These are phyloP conservation scores for Glycine soja DNA, from an alignment of 306 rosid genomes.

Conservation along the genomic window DNA sequence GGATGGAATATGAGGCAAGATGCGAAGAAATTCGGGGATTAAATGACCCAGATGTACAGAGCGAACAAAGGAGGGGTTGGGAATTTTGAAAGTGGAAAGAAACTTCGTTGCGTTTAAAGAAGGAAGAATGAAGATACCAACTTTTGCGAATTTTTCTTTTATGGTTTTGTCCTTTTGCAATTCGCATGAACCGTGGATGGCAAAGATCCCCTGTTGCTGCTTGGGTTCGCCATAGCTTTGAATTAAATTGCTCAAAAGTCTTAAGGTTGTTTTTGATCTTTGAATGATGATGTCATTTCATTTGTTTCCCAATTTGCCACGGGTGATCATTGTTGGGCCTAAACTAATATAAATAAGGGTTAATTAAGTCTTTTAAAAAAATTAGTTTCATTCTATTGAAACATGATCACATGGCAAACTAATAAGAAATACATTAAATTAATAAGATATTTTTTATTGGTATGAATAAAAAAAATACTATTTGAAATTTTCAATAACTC, in stretches of 20 bases:
- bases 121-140: constrained; percentile 23
- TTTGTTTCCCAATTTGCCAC: constrained; percentile 28
- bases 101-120: constrained; percentile 37
- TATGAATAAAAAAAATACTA: too few relatives aligned
- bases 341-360: background rate
- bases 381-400: too few relatives aligned
- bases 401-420: too few relatives aligned
- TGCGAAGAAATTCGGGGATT: background rate
- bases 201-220: constrained; percentile 20
- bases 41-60: constrained; percentile 38
- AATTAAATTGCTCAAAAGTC: constrained; percentile 21
- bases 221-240: background rate
- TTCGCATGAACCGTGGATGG: constrained; percentile 8
- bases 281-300: background rate
- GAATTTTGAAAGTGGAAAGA: constrained; percentile 45
- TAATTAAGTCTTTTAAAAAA: too few relatives aligned
- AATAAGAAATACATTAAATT: too few relatives aligned
- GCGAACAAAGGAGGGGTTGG: constrained; percentile 12
- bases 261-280: constrained; percentile 16
- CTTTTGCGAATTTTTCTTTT: constrained; percentile 27
- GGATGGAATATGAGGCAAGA: constrained; percentile 18
- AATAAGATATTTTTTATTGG: too few relatives aligned
- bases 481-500: too few relatives aligned
- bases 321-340: constrained; percentile 4
- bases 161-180: constrained; percentile 17